Conservation (phyloP, 2,329 filamentous ascomycete species). For the Xylaria sp. region DNA sequence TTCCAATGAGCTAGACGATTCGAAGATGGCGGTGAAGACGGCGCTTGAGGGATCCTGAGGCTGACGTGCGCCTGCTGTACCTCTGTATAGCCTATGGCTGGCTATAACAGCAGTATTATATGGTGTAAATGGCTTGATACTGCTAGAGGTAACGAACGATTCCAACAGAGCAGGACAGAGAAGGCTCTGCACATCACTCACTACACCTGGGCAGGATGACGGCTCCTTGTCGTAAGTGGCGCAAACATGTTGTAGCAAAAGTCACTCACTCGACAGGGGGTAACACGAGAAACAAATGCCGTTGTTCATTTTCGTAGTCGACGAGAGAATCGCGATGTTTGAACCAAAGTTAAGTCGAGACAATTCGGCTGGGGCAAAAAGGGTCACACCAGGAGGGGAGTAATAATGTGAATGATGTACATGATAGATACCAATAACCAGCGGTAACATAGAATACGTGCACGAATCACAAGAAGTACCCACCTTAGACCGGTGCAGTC, state of each 20-base stretch:
- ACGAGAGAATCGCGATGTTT: constrained; percentile 14
- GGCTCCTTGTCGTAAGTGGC: not conserved
- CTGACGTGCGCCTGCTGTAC: constrained; percentile 22
- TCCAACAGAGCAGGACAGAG: not conserved
- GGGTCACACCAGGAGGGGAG: constrained; percentile 2
- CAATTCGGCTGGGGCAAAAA: constrained; percentile 2
- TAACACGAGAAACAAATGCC: constrained; percentile 4
- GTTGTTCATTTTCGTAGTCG: not conserved
- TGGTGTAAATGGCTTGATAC: constrained; percentile 2
- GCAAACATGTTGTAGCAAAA: constrained; percentile 8
- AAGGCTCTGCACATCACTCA: not conserved
- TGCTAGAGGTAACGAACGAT: not conserved
- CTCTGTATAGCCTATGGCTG: constrained; percentile 15
- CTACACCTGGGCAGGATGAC: no score
- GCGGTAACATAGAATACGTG: not conserved
- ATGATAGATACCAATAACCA: no score
- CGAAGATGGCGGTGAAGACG: constrained; percentile 24
- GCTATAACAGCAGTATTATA: constrained; percentile 11
- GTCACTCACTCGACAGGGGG: not conserved
- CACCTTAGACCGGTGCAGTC: not conserved
- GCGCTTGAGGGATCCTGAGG: constrained; percentile 14
- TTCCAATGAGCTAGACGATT: constrained; percentile 4
- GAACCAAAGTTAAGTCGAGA: not conserved
- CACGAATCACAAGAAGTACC: constrained; percentile 7
- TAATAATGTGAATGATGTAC: not conserved